Percentiles rank a stretch among this genome's conserved stretches.
Evolutionary conservation across 768 basidiomycete species (phyloP).

Genomic region (Leccinum aurantiacum): DNA sequence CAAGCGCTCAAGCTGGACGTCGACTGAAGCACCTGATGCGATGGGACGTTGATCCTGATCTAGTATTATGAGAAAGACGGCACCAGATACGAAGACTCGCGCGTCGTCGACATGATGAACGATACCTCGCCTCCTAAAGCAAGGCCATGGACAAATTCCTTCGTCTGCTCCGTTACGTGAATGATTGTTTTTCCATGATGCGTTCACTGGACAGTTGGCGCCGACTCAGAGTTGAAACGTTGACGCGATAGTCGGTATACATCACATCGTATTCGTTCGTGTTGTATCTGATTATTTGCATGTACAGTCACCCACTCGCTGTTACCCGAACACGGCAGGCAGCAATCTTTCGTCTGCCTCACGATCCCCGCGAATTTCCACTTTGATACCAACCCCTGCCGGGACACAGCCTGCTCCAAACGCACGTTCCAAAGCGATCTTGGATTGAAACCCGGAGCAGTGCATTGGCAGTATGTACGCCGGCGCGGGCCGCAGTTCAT

Average conservation of each 20-base stretch:
- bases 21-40: constrained; percentile 47
- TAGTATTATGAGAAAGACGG: constrained; percentile 58
- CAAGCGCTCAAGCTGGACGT: constrained; percentile 46
- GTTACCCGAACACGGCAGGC: constrained; percentile 18
- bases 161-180: constrained; percentile 46
- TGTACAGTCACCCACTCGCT: background rate
- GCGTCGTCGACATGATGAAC: constrained; percentile 51
- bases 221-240: constrained; percentile 2
- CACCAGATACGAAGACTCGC: constrained; percentile 45
- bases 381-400: constrained; percentile 68
- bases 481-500: constrained; percentile 57
- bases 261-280: background rate
- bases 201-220: constrained; percentile 2
- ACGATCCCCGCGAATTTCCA: constrained; percentile 53
- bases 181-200: constrained; percentile 41
- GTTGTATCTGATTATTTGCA: constrained; percentile 3
- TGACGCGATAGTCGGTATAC: background rate
- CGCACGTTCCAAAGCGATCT: constrained; percentile 64
- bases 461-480: constrained; percentile 81
- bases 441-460: constrained; percentile 77
- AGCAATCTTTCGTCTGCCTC: constrained; percentile 38
- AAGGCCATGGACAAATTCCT: constrained; percentile 50
- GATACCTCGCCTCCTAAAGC: constrained; percentile 43
- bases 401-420: constrained; percentile 79
- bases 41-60: constrained; percentile 51